Base-by-base conservation (phyloP, 176 grass and related monocot genomes). In the Lolium perenne region DNA sequence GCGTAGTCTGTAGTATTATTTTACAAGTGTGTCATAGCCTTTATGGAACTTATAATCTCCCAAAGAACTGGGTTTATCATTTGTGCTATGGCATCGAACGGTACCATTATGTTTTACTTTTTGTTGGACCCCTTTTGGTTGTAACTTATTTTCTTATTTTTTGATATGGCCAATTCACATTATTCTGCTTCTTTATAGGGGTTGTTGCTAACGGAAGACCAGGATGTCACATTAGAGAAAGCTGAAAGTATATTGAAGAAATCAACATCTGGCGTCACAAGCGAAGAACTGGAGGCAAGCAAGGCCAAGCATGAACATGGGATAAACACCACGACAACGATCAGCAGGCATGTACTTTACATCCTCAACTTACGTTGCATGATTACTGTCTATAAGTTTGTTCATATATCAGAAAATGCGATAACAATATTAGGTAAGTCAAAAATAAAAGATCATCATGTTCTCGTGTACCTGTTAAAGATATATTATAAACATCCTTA, bases 331-430 rank as follows among this genome's bases (percentile, higher is more conserved):
- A 76, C 71, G 38, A 74, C 73, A 0, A 15, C 49, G 5, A 78
- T 85, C 60, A 76, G 82, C 85, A 90, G 91, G 91, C 88, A 93
- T 90, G 79, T 51, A 74, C 82, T 90, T 88, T 83, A 74, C 67
- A 84, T 86, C 79, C 67, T 88, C 63, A 86, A 59, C 83, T 92
- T 92, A 74, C 16, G 60, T 82, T 89, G 79, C 83, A 92, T 86
- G 74, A 75, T 83, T 89, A 83, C 74, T 80, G 82, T 89, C 83
- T 88, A 86, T 92, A 86, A 53, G 79, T 88, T 92, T 64, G 72
- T 83, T 79, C 83, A 75, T 80, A n/a, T 29, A 20, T 82, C 67
- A 3, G 51, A 81, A 81, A 85, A 71, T 62, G 69, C 40, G 14
- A 55, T 54, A 71, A 2, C 54, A 50, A 50, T 84, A 85, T 71